Base-by-base conservation (phyloP, 192 early-diverging fungal genomes). In the Coemansia sp. region DNA sequence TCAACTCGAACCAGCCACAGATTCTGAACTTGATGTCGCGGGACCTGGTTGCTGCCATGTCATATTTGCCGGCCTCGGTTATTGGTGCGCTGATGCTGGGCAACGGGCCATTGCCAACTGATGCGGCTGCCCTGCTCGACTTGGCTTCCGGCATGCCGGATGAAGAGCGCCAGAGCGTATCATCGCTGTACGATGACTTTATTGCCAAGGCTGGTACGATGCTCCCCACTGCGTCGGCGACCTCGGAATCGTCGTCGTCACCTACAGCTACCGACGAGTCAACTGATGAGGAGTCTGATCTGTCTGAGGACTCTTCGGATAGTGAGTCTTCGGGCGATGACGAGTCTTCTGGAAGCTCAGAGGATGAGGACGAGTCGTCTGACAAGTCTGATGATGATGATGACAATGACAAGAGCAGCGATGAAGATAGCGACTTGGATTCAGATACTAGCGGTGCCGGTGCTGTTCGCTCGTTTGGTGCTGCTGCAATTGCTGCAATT, bases 401-500 rank as follows among this genome's bases (percentile, higher is more conserved):
- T 11, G 45, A 47, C 9, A 14, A 35, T 35, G 33, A 5, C n/a
- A 24, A 19, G 42, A 38, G 31, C 14, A 27, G 32, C 32, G 30
- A 47, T n/a, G 22, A 54, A 21, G 9, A 28, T 19, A n/a, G n/a
- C n/a, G 44, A 49, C 29, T 19, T 43, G 27, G 33, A 54, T n/a
- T 58, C 33, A 12, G 30, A 25, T 21, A 27, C 6, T 30, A 25
- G 21, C 24, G 38, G 35, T 32, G 63, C 53, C 42, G 54, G 61
- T 33, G 62, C 58, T 50, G 58, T 43, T 18, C 54, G 45, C 29
- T 38, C 66, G 14, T 30, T 44, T 31, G 54, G 52, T 19, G 62
- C 57, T 45, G 45, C 52, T 32, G 62, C 51, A n/a, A 65, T 56
- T 31, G 64, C 63, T 45, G 72, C 62, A 5, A 42, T 52, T 11